These are phyloP conservation scores for Comarum palustre DNA, from an alignment of 306 rosid genomes.

Conservation along the genomic window DNA sequence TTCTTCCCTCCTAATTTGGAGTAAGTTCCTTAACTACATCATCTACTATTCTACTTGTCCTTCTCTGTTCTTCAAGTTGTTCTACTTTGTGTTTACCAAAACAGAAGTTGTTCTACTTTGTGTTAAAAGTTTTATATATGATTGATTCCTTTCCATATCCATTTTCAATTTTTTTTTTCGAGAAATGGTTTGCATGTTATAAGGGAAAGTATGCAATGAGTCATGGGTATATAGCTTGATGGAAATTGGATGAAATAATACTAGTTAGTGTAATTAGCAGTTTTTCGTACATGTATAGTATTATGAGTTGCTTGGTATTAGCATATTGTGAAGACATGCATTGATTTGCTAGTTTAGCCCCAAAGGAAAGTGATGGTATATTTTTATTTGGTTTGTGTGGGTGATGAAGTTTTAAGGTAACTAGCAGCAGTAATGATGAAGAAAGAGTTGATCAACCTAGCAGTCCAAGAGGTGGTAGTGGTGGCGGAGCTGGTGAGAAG, in stretches of 20 bases:
- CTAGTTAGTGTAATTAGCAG: background rate
- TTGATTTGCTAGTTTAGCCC: background rate
- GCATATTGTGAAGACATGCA: background rate
- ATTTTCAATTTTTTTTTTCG: too few species aligned
- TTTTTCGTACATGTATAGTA: background rate
- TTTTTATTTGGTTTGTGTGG: background rate
- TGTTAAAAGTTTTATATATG: background rate
- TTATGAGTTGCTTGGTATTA: background rate
- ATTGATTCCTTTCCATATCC: background rate
- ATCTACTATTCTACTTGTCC: background rate
- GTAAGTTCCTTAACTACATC: slow-evolving; percentile 18
- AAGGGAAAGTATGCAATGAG: too few species aligned
- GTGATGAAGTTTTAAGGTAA: slow-evolving; percentile 30
- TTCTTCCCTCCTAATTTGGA: slow-evolving; percentile 36
- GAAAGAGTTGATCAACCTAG: background rate
- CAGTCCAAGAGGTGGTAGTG: background rate
- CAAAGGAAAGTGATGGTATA: background rate
- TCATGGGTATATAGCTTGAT: background rate
- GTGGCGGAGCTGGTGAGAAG: slow-evolving; percentile 21
- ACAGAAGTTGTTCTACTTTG: background rate
- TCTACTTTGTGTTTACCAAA: background rate
- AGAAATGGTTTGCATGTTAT: too few species aligned
- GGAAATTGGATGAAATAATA: background rate
- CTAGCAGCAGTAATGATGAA: background rate
- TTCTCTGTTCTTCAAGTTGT: background rate